Evolutionary conservation across 768 basidiomycete species (phyloP), one percentile per base, ranked within the genome.

Genomic region (Collybiopsis confluens): DNA sequence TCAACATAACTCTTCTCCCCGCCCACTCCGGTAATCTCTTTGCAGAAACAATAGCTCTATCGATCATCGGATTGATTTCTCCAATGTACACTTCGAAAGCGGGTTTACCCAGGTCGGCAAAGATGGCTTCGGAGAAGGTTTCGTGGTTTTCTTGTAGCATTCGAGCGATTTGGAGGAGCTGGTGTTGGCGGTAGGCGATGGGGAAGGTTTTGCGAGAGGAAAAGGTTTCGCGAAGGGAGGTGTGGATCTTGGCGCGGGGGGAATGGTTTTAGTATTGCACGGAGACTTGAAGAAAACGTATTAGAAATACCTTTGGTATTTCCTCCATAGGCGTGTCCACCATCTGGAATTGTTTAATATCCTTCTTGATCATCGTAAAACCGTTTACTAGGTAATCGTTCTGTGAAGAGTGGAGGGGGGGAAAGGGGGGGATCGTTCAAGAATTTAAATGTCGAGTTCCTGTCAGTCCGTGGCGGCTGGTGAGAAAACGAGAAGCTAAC

Each of bases 71-170:
- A 33, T 50, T 48, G 20, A 64, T 42, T 45, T 68, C 67, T 2
- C 50, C 54, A 16, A 48, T 36, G 48, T 55, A 54, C 3, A 54
- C 46, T 45, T 67, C 65, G 24, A 67, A 52, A 18, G 43, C 45
- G 6, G 60, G 56, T 37, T 60, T 58, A 36, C 60, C 61, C 8
- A 67, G 41, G 52, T 67, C 64, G 41, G 41, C 30, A 28, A 41
- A 41, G 20, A 52, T 36, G 20, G 65, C 62, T 9, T 55, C 54
- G n/a, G 36, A 55, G n/a, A 67, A 45, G 3, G 45, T 40, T 20
- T 58, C 56, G 23, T 52, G 56, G 36, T 67, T 66, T 41, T 67
- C 62, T 45, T 60, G 57, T 21, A 65, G 23, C 57, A 67, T 52
- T 16, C 59, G 56, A 20, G 60, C 64, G 30, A 67, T 45, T 40